Evolutionary conservation across 2,329 filamentous ascomycete species (phyloP).

Genomic region (Elsinoe necatrix): DNA sequence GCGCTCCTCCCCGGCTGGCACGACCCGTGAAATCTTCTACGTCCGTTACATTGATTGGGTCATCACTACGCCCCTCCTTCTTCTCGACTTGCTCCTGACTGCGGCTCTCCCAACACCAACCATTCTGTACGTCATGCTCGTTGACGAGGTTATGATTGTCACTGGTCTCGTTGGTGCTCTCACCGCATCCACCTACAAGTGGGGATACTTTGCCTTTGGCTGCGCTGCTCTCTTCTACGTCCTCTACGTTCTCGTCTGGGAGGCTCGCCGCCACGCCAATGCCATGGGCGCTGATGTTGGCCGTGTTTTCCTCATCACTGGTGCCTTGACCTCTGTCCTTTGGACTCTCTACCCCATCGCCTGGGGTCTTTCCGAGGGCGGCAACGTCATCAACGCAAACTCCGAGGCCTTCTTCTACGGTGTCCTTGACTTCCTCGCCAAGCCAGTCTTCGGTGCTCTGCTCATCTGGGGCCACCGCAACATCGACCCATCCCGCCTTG

Average conservation of each 20-base stretch:
- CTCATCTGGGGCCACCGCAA: constrained; percentile 56
- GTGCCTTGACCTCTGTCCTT: constrained; percentile 50
- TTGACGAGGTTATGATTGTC: constrained; percentile 60
- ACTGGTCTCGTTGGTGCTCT: constrained; percentile 58
- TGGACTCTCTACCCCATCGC: constrained; percentile 59
- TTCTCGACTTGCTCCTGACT: constrained; percentile 55
- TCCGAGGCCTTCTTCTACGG: constrained; percentile 59
- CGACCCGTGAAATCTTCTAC: constrained; percentile 57
- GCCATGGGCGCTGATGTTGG: constrained; percentile 47
- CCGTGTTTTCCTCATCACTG: constrained; percentile 47
- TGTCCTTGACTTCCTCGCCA: constrained; percentile 56
- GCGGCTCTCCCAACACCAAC: constrained; percentile 57
- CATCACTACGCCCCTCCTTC: constrained; percentile 56
- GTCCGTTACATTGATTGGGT: constrained; percentile 58
- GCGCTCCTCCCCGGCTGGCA: constrained; percentile 37
- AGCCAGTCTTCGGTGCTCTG: constrained; percentile 54
- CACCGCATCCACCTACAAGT: constrained; percentile 55
- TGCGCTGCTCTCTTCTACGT: constrained; percentile 49
- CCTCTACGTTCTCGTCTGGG: constrained; percentile 49
- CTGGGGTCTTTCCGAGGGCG: constrained; percentile 57
- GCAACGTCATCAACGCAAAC: constrained; percentile 57
- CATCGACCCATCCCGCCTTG: constrained; percentile 51
- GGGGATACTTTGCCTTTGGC: constrained; percentile 57
- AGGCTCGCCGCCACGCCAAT: constrained; percentile 49
- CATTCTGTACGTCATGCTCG: constrained; percentile 52